phyloP scores from a whole-genome alignment of 331 rosid species.

The Pyrus hybrid region DNA sequence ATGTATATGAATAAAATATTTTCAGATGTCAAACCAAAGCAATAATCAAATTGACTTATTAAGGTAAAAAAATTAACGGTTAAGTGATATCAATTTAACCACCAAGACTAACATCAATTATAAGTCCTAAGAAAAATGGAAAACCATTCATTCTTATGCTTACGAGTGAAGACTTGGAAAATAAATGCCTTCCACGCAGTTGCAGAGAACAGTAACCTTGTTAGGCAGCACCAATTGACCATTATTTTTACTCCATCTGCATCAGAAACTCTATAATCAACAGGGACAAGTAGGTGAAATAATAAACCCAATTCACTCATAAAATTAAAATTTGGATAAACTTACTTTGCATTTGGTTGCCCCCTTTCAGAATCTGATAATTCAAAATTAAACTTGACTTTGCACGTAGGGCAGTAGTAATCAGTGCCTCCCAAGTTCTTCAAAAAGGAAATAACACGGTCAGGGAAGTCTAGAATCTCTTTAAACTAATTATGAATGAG shows the following conservation, averaged over 20 bases:
- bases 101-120: background rate
- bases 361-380: conserved; percentile 85
- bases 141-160: conserved; percentile 19
- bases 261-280: conserved; percentile 16
- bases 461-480: conserved; percentile 25
- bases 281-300: conserved; percentile 1
- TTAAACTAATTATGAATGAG: conserved; percentile 10
- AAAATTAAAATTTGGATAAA: background rate
- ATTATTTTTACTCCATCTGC: conserved; percentile 50
- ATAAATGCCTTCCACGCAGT: conserved; percentile 83
- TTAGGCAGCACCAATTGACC: conserved; percentile 56
- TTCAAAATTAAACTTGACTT: conserved; percentile 93
- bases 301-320: background rate
- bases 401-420: conserved; percentile 96
- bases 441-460: conserved; percentile 19
- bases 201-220: conserved; percentile 92
- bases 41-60: background rate
- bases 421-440: conserved; percentile 92
- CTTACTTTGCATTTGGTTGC: conserved; percentile 77
- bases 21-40: background rate
- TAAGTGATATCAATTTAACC: background rate
- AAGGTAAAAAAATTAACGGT: background rate
- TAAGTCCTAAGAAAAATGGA: background rate
- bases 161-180: conserved; percentile 98
- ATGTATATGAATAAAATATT: background rate